Evolutionary conservation across 1,139 yeast species (phyloP).

Genomic region (Yamadazyma membranifaciens): DNA sequence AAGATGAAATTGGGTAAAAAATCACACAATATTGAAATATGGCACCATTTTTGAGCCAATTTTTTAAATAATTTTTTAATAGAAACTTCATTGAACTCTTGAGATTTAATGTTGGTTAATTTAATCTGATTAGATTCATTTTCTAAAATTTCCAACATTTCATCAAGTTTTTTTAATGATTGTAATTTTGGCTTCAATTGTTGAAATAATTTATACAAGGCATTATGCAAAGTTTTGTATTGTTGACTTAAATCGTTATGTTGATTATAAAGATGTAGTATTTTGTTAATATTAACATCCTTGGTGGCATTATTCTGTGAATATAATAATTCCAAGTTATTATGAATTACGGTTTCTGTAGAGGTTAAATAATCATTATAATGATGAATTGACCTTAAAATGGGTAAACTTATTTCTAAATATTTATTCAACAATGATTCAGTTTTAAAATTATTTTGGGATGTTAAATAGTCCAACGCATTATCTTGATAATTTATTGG

Average conservation of each 20-base stretch:
- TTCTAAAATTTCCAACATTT: slow-evolving; percentile 15
- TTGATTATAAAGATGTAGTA: slow-evolving; percentile 17
- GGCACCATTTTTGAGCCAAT: slow-evolving; percentile 24
- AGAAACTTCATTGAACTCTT: slow-evolving; percentile 5
- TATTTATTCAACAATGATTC: slow-evolving; percentile 23
- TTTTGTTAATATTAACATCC: slow-evolving; percentile 16
- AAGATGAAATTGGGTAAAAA: slow-evolving; percentile 31
- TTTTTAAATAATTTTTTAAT: slow-evolving; percentile 11
- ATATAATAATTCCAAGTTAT: slow-evolving; percentile 19
- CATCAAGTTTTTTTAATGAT: slow-evolving; percentile 15
- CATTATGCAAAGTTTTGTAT: slow-evolving; percentile 6
- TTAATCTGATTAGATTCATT: slow-evolving; percentile 11
- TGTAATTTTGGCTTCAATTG: slow-evolving; percentile 16
- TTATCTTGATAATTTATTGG: slow-evolving; percentile 4
- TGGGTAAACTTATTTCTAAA: slow-evolving; percentile 28
- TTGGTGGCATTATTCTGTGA: slow-evolving; percentile 14
- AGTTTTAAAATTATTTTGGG: slow-evolving; percentile 25
- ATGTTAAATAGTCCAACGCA: slow-evolving; percentile 4
- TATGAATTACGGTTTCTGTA: slow-evolving; percentile 28
- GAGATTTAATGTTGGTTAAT: slow-evolving; percentile 8
- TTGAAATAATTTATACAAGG: slow-evolving; percentile 7
- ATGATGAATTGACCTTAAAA: slow-evolving; percentile 33
- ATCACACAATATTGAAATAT: slow-evolving; percentile 25
- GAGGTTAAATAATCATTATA: slow-evolving; percentile 25
- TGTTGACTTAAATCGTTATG: slow-evolving; percentile 10